These are phyloP conservation scores for Craterostigma plantagineum DNA, from an alignment of 257 asterid species.

Conservation along the genomic window DNA sequence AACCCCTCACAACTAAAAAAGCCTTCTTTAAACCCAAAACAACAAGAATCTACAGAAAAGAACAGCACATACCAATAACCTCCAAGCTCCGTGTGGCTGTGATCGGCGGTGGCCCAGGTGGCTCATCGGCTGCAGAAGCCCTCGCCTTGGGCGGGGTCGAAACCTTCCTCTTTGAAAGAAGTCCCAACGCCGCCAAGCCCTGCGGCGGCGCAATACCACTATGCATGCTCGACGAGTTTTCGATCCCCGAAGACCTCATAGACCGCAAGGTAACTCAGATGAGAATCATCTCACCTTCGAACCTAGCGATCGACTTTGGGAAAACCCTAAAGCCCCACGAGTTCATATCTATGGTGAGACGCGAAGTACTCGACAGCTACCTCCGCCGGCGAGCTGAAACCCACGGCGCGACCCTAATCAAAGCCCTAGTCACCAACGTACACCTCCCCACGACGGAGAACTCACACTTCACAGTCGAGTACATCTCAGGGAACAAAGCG, in stretches of 20 bases:
- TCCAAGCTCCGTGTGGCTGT: constrained; percentile 84
- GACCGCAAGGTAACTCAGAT: constrained; percentile 76
- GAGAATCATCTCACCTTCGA: constrained; percentile 93
- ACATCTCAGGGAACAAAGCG: constrained; percentile 57
- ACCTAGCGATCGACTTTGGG: constrained; percentile 80
- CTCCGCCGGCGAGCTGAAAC: constrained; percentile 65
- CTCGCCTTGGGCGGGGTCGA: constrained; percentile 73
- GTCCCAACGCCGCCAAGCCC: constrained; percentile 77
- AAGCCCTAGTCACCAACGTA: constrained; percentile 65
- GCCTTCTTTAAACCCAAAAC: too few relatives aligned
- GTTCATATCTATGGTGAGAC: constrained; percentile 90
- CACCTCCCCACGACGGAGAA: constrained; percentile 33
- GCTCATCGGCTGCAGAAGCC: constrained; percentile 79
- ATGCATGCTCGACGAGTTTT: constrained; percentile 91
- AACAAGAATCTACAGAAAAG: constrained; percentile 9
- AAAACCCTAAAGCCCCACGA: constrained; percentile 75
- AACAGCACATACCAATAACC: constrained; percentile 60
- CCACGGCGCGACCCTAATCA: constrained; percentile 61
- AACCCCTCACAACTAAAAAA: too few relatives aligned
- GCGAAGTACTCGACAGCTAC: constrained; percentile 67
- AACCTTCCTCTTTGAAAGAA: constrained; percentile 62
- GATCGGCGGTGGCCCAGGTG: constrained; percentile 90
- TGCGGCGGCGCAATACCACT: constrained; percentile 95
- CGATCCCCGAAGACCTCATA: constrained; percentile 65
- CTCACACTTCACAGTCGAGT: constrained; percentile 50